Base-by-base conservation (phyloP, 2,329 filamentous ascomycete genomes). In the Colletotrichum sansevieriae region DNA sequence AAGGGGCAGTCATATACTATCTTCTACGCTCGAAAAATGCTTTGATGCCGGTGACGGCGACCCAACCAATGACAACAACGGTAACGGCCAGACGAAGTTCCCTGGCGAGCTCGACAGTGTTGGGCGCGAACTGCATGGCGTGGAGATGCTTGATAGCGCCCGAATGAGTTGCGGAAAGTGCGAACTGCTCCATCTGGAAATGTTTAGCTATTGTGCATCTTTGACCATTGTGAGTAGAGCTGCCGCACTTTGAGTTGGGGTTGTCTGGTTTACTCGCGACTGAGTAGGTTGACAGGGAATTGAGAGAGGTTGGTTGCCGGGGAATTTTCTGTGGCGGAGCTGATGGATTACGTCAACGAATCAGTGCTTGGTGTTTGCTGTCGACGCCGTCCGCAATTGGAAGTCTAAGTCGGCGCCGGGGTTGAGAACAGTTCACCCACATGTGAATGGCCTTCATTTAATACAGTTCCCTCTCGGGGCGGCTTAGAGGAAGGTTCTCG, bases 141-240 rank as follows among this genome's bases (percentile, higher is more conserved):
- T 69, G 66, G 35, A 69, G 29, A 43, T 69, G 66, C 55, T 69
- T 61, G 55, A 69, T 69, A 4, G 66, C 62, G 49, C 66, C 66
- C n/a, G 66, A 69, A 7, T 69, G 66, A 33, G 56, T 43, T n/a
- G 66, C 8, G 0, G 63, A 44, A 20, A 69, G 41, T 11, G 55
- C 66, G 22, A 69, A 69, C 8, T 69, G 62, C 18, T 69, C 66
- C 66, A 69, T 69, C 66, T 68, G 2, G 6, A 6, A 8, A 4
- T 10, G 11, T n/a, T 25, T 35, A 39, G 3, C 25, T 7, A 29
- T 6, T 41, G 7, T 25, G 18, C 13, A 29, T 12, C 8, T 29
- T 29, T 8, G 4, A 29, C 8, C 29, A 29, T 29, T 15, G 3
- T 20, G 12, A 10, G 9, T 51, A 13, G 2, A 35, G 18, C 20